Conservation (phyloP, 192 early-diverging fungal species). For the Coemansia sp. region DNA sequence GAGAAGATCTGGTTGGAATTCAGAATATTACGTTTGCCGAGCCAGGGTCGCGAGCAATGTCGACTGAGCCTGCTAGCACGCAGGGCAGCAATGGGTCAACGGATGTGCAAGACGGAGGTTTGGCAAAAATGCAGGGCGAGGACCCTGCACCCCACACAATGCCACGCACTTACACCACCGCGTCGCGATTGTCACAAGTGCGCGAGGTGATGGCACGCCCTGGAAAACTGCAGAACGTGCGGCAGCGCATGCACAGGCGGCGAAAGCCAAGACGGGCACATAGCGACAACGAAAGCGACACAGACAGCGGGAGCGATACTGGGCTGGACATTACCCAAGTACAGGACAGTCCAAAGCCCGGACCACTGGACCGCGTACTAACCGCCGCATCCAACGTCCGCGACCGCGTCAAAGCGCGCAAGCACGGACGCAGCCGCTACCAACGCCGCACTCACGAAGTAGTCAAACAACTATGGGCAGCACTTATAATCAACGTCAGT, state of each 20-base stretch:
- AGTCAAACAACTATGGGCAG: slow-evolving; percentile 40
- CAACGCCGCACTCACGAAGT: slow-evolving; percentile 9
- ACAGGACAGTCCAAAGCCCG: background rate
- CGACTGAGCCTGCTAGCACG: background rate
- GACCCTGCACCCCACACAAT: slow-evolving; percentile 20
- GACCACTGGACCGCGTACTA: slow-evolving; percentile 10
- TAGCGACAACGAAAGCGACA: slow-evolving; percentile 7
- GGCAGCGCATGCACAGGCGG: slow-evolving; percentile 9
- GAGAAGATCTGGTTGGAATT: no score
- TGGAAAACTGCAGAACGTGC: slow-evolving; percentile 13
- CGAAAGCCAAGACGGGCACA: background rate
- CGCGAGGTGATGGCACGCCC: slow-evolving; percentile 15
- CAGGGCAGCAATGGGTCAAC: background rate
- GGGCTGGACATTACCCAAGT: slow-evolving; percentile 12
- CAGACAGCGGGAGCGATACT: slow-evolving; percentile 1
- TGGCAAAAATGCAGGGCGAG: no score
- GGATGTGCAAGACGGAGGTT: background rate
- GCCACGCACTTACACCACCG: slow-evolving; percentile 32
- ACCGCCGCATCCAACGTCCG: slow-evolving; percentile 18
- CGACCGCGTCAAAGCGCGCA: slow-evolving; percentile 10
- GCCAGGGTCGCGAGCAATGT: background rate
- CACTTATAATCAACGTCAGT: slow-evolving; percentile 29
- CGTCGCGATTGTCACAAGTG: slow-evolving; percentile 36
- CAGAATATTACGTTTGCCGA: slow-evolving; percentile 10
- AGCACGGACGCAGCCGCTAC: background rate